Conservation (phyloP, 1,284 basidiomycete species). For the Schizophyllum commune region DNA sequence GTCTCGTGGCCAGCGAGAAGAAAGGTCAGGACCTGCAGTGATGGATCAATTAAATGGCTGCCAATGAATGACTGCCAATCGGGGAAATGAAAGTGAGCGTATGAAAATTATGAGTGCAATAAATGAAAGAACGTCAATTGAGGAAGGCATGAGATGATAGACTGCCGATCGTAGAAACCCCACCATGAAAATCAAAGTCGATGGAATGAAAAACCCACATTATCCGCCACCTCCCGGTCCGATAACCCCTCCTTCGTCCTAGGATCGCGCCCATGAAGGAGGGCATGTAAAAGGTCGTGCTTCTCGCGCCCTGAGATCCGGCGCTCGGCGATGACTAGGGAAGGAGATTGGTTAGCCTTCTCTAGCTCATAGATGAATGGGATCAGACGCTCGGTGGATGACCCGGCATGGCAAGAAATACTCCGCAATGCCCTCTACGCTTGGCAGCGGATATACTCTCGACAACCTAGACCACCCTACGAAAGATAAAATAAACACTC, state of each 20-base stretch:
- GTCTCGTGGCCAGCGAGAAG: slow-evolving; percentile 34
- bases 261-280: slow-evolving; percentile 39
- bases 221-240: slow-evolving; percentile 37
- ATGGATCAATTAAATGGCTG: background rate
- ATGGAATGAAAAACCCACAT: slow-evolving; percentile 25
- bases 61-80: background rate
- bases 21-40: slow-evolving; percentile 38
- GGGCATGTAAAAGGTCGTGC: slow-evolving; percentile 38
- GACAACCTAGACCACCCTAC: too few relatives aligned
- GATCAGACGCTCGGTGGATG: too few relatives aligned
- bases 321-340: slow-evolving; percentile 30
- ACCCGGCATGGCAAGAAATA: too few relatives aligned
- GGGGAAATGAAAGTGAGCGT: too few relatives aligned
- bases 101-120: too few relatives aligned
- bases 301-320: slow-evolving; percentile 28
- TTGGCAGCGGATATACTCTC: too few relatives aligned
- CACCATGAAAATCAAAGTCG: too few relatives aligned
- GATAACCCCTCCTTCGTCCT: slow-evolving; percentile 37
- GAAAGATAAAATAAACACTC: slow-evolving; percentile 11
- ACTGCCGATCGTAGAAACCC: too few relatives aligned
- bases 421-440: too few relatives aligned
- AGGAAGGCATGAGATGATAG: too few relatives aligned
- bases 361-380: too few relatives aligned
- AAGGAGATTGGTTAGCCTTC: background rate
- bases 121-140: too few relatives aligned